Evolutionary conservation across 176 grass and related monocot species (phyloP), one percentile per base, ranked within the genome.

Genomic region (Hyparrhenia diplandra): DNA sequence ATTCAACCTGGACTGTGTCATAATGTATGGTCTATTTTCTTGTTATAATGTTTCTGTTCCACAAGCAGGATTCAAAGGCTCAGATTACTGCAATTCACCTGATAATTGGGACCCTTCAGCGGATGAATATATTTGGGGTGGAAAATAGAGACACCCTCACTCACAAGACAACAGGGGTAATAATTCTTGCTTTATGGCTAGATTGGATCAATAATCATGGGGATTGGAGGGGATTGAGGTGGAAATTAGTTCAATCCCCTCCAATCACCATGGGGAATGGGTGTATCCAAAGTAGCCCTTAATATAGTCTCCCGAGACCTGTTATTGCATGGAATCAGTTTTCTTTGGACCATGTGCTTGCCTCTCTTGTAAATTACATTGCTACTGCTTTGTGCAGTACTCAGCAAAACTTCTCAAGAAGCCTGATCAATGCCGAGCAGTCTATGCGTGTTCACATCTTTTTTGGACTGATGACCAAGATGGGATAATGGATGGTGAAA

Each of bases 341-440:
- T 65, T 66, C 4, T 60, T 81, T 40, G 34, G 63, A n/a, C 45
- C n/a, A n/a, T n/a, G 5, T 20, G 13, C 29, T 46, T 64, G n/a
- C 66, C 4, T 57, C 54, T 60, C 9, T 13, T 31, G n/a, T n/a
- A n/a, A n/a, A 79, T 80, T 55, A 78, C 61, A 69, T 73, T 24
- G 5, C 30, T 51, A 30, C 40, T 81, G 52, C 37, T 83, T 80
- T 82, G 35, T 92, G 51, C 86, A 99, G 96, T 99, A 99, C 87
- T 95, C 96, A 5, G 93, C 96, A 66, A 99, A 99, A 80, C 96
- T 99, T 86, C 81, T 99, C 45, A 99, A 99, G 90, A 99, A 99
- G 51, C 92, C 88, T 61, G 92, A 99, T 85, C 96, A 99, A 73
- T 99, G 92, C 61, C 88, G 96, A 88, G 96, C 96, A 47, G 96